Evolutionary conservation across 1,284 basidiomycete genomes (phyloP), one percentile per base, ranked within the genome.

Genomic region (Puccinia hordei): DNA sequence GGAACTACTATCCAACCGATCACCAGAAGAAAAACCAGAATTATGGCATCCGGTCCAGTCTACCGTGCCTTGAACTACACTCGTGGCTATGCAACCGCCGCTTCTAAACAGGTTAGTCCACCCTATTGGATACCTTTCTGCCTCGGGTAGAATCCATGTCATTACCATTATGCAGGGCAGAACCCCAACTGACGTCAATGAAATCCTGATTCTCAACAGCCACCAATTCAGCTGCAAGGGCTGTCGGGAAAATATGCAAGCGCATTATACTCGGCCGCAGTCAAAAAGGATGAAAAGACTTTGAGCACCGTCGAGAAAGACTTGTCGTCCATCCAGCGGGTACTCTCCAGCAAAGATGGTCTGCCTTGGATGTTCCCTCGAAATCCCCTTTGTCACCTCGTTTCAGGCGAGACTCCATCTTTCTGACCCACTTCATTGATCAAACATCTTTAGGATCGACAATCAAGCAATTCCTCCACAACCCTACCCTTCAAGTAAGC

Each of bases 241-340:
- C 83, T 93, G 83, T 90, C 92, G 66, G 88, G 90, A 86, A 98
- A 98, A 87, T 99, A 99, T 87, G 96, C 97, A 82, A 92, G 93
- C 81, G 96, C 97, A 38, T 90, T 93, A 83, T 99, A 93, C 88
- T 90, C 91, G 76, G 96, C 96, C 77, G 95, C 97, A 24, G 90
- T 95, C 85, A 89, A 91, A 84, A 92, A 94, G 88, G 84, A 85
- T 84, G 83, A 80, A 82, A 86, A 85, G 84, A 84, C 84, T 44
- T 83, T 86, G 71, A 80, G 83, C 63, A 84, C 84, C 82, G 83
- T 86, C 73, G 85, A 85, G 83, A 81, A 81, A 57, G 79, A 81
- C 57, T 17, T 80, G 1, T 61, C 78, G 30, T 80, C 78, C 44
- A 57, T 80, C 55, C 68, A 72, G 35, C 55, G 68, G 46, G 59